Evolutionary conservation across 148 eudicot species (phyloP), one percentile per base, ranked within the genome.

Genomic region (Silene uniflora): DNA sequence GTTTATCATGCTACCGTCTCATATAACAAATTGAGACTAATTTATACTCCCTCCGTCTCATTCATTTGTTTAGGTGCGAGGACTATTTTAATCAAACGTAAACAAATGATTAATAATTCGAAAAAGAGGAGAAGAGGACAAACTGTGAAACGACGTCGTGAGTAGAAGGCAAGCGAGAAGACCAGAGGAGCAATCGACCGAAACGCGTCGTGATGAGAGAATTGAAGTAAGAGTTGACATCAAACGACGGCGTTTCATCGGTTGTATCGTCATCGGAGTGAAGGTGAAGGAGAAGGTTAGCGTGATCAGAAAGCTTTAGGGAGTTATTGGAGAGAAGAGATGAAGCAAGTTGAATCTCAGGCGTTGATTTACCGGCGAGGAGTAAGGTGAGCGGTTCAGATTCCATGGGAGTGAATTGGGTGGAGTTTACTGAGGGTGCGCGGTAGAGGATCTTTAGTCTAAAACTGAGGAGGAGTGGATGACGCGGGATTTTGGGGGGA

Each of bases 81-180:
- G 6, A 3, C 6, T 35, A 35, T 35, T 39, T 39, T 6, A 39
- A 39, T 39, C 44, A 39, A 39, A 39, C 8, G 9, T 39, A 39
- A 39, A 39, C 10, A 39, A 39, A 39, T 39, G 8, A 39, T 39
- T 52, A 52, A 52, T 52, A 22, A 19, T 19, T 61, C 23, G 19
- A 8, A n/a, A 49, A n/a, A 68, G 14, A 18, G 14, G 3, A 39
- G 65, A 5, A n/a, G 49, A 18, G 23, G 16, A 71, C 87, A 79
- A 52, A 93, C 98, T 80, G 85, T 12, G 97, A 90, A 76, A 90
- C 86, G 21, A 91, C 84, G 76, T 91, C 98, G 52, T 91, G 98
- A 6, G 98, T 93, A 3, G 98, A 90, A 22, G 88, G 77, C 78
- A 91, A 75, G 63, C 86, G 83, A 9, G 90, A 90, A 69, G 98